Evolutionary conservation across 768 basidiomycete genomes (phyloP).

Genomic region (Termitomyces sp.): DNA sequence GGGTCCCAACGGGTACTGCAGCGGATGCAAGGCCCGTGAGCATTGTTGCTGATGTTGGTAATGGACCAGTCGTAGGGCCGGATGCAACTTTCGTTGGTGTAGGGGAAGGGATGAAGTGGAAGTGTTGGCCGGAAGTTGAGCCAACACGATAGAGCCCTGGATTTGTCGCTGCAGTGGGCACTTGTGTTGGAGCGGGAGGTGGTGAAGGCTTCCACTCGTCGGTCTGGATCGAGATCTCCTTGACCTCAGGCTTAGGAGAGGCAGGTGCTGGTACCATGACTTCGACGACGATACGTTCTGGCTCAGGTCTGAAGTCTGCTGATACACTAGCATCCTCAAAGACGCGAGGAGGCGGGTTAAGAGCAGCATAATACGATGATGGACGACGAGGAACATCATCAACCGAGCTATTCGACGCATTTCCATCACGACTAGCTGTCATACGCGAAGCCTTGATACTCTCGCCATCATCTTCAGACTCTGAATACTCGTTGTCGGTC

Average conservation of each 20-base stretch:
- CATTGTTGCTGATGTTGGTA: conserved; percentile 23
- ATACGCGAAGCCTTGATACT: conserved; percentile 68
- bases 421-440: conserved; percentile 20
- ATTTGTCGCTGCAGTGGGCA: conserved; percentile 23
- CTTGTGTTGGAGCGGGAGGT: conserved; percentile 24
- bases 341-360: conserved; percentile 23
- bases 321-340: conserved; percentile 49
- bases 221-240: conserved; percentile 77
- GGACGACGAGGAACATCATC: conserved; percentile 20
- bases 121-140: conserved; percentile 38
- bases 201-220: conserved; percentile 60
- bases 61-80: conserved; percentile 16
- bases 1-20: conserved; percentile 30
- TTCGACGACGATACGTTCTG: conserved; percentile 26
- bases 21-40: conserved; percentile 25
- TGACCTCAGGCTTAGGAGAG: conserved; percentile 56
- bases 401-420: conserved; percentile 24
- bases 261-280: conserved; percentile 20
- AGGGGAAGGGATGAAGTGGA: conserved; percentile 61
- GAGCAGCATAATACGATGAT: conserved; percentile 27
- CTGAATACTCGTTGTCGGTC: conserved; percentile 64
- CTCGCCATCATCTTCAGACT: conserved; percentile 53
- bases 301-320: conserved; percentile 30
- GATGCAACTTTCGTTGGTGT: conserved; percentile 25
- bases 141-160: conserved; percentile 54